These are phyloP conservation scores for Chrysophaeum taylorii DNA, from an alignment of 352 stramenopile species.

Conservation along the genomic window DNA sequence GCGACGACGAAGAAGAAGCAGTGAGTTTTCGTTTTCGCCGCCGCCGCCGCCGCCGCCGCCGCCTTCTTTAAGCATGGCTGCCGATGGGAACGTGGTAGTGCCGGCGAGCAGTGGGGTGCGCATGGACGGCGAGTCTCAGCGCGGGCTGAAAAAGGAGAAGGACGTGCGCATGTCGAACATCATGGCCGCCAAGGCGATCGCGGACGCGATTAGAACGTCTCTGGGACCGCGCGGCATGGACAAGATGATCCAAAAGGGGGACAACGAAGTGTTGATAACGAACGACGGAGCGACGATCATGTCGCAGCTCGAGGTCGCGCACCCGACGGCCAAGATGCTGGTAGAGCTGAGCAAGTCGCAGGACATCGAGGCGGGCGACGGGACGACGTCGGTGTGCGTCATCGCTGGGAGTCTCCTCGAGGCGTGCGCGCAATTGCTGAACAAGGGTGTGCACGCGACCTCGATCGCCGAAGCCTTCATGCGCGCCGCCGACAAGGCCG, in stretches of 20 bases:
- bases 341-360: conserved; percentile 97
- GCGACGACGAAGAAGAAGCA: no score
- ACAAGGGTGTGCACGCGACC: conserved; percentile 92
- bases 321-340: conserved; percentile 99
- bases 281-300: conserved; percentile 99
- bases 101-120: background rate
- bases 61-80: no score
- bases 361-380: conserved; percentile 96
- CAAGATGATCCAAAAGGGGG: conserved; percentile 96
- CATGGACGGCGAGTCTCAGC: conserved; percentile 1
- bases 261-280: conserved; percentile 97
- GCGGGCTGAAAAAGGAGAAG: conserved; percentile 75
- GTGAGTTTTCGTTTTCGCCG: no score
- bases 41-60: no score
- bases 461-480: conserved; percentile 93
- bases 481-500: conserved; percentile 63
- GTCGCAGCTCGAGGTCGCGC: conserved; percentile 85
- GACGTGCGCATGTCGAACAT: conserved; percentile 98
- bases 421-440: conserved; percentile 71
- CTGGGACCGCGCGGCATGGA: conserved; percentile 96
- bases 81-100: no score
- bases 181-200: conserved; percentile 92
- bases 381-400: conserved; percentile 73
- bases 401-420: conserved; percentile 95
- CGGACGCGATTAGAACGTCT: conserved; percentile 92